Evolutionary conservation across 1,139 yeast species (phyloP).

Genomic region (Pichia sp.): DNA sequence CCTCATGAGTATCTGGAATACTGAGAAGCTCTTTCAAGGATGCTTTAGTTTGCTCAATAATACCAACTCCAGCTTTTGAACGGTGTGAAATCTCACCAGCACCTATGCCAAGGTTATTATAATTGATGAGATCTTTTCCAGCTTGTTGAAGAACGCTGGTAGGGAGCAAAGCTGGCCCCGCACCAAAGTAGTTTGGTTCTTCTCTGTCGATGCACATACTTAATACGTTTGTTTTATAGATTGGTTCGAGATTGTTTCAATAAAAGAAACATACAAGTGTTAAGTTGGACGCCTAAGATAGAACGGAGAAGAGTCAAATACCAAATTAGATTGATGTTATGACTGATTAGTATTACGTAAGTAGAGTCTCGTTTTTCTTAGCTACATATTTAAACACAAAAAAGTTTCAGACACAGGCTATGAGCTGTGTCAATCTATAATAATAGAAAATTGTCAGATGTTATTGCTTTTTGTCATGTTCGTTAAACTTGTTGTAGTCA

Average conservation of each 20-base stretch:
- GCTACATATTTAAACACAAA: not conserved
- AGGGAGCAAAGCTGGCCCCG: conserved; percentile 94
- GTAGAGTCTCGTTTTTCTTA: not conserved
- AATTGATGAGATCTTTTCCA: conserved; percentile 73
- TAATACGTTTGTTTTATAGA: not conserved
- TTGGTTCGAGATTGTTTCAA: no score
- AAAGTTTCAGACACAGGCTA: not conserved
- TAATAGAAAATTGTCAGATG: no score
- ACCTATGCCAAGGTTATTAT: conserved; percentile 68
- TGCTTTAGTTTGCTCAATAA: conserved; percentile 72
- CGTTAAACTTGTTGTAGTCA: conserved; percentile 23
- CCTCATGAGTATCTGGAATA: conserved; percentile 90
- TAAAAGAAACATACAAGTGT: no score
- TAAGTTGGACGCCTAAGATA: no score
- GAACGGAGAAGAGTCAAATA: not conserved
- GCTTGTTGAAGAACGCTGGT: conserved; percentile 81
- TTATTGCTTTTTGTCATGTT: conserved; percentile 28
- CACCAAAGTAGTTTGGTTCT: conserved; percentile 86
- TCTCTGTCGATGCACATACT: conserved; percentile 50
- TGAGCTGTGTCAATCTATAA: not conserved
- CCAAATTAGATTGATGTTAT: not conserved
- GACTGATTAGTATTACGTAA: not conserved
- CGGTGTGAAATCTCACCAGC: conserved; percentile 96
- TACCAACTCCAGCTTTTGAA: conserved; percentile 71
- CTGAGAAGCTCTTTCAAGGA: conserved; percentile 58